A percentile compares a stretch with the other conserved stretches of the same genome.
phyloP scores from a whole-genome alignment of 192 early-diverging fungal genomes.

The Umbelopsis isabellina region DNA sequence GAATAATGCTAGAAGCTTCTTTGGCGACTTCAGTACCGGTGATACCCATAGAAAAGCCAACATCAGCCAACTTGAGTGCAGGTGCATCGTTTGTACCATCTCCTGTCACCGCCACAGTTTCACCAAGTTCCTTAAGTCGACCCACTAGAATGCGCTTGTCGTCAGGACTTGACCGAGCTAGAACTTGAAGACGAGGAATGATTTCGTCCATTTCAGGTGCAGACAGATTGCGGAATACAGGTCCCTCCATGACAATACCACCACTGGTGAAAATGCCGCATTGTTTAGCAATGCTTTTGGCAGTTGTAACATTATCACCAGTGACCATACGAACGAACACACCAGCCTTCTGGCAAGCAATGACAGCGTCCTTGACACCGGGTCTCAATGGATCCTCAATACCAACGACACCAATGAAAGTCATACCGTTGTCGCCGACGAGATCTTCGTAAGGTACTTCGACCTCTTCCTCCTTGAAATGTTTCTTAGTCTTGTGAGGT shows the following conservation, averaged over 20 bases:
- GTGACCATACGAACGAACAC: conserved; percentile 99
- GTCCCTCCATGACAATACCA: conserved; percentile 95
- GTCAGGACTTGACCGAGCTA: conserved; percentile 91
- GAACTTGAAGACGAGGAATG: conserved; percentile 91
- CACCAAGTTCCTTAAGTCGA: conserved; percentile 84
- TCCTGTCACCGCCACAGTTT: conserved; percentile 98
- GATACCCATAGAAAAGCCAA: conserved; percentile 99
- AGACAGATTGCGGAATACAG: conserved; percentile 85
- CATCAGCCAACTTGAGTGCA: conserved; percentile 92
- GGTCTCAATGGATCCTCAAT: conserved; percentile 97
- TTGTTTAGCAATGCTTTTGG: conserved; percentile 90
- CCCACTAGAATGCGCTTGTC: conserved; percentile 97
- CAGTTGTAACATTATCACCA: conserved; percentile 94
- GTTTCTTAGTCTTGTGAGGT: conserved; percentile 32
- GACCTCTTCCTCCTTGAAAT: conserved; percentile 18
- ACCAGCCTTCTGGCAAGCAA: conserved; percentile 86
- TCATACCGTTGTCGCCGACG: conserved; percentile 57
- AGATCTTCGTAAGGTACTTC: conserved; percentile 48
- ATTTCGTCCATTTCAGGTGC: conserved; percentile 87
- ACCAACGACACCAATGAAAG: conserved; percentile 88
- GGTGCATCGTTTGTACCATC: conserved; percentile 99
- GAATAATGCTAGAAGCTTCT: conserved; percentile 96
- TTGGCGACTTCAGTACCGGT: conserved; percentile 99
- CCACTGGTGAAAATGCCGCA: conserved; percentile 90
- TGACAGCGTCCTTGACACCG: conserved; percentile 92